These are phyloP conservation scores for Agaricales sp. DNA, from an alignment of 1,284 basidiomycete genomes.

Conservation along the genomic window DNA sequence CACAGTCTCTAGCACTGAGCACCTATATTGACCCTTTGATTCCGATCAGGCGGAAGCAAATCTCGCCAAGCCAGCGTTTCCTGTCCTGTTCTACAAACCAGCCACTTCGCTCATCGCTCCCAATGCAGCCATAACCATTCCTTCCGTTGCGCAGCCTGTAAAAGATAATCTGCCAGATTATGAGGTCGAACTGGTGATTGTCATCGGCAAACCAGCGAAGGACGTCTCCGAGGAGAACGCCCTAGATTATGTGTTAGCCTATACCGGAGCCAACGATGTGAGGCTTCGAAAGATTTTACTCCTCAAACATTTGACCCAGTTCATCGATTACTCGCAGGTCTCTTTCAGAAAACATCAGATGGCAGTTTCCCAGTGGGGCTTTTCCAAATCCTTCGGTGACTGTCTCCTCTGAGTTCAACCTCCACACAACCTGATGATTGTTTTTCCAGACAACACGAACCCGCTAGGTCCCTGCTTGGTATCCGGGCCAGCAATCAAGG, in stretches of 20 bases:
- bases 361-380: conserved; percentile 71
- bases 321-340: conserved; percentile 26
- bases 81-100: conserved; percentile 78
- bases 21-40: neutral
- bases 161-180: conserved; percentile 75
- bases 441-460: conserved; percentile 53
- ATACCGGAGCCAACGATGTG: conserved; percentile 75
- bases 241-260: conserved; percentile 73
- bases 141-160: conserved; percentile 57
- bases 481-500: conserved; percentile 46
- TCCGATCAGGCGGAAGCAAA: conserved; percentile 49
- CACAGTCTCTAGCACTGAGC: conserved; percentile 1
- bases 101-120: conserved; percentile 63
- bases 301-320: neutral
- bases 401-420: conserved; percentile 11
- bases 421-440: neutral
- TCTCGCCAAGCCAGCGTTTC: conserved; percentile 48
- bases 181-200: conserved; percentile 80
- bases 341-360: conserved; percentile 76
- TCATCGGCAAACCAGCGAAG: conserved; percentile 75
- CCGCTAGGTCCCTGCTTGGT: conserved; percentile 75
- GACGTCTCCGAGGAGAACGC: conserved; percentile 70
- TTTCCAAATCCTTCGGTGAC: conserved; percentile 77
- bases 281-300: conserved; percentile 13
- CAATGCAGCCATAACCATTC: conserved; percentile 55